phyloP scores from a whole-genome alignment of 257 asterid genomes.

The Solanum verrucosum region DNA sequence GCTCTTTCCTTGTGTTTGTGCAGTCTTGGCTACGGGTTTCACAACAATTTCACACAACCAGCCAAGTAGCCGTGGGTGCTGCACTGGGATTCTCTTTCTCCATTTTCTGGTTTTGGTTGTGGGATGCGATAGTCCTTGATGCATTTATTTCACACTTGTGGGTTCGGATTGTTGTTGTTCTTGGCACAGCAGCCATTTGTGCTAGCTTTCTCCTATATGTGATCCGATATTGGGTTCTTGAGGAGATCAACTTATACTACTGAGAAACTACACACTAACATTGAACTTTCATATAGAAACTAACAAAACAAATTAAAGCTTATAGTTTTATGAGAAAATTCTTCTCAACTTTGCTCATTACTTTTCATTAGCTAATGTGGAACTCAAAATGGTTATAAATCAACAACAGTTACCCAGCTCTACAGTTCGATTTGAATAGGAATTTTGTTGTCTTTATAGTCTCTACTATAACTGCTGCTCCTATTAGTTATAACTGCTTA shows the following conservation, averaged over 20 bases:
- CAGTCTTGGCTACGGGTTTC: constrained; percentile 91
- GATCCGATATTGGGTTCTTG: constrained; percentile 28
- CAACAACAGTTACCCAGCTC: no score
- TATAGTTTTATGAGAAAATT: neutral
- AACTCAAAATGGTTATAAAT: no score
- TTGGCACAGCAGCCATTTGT: constrained; percentile 24
- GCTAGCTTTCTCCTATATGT: constrained; percentile 23
- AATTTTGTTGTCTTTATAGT: no score
- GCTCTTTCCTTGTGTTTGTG: neutral
- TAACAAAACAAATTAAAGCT: neutral
- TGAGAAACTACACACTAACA: neutral
- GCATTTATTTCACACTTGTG: constrained; percentile 31
- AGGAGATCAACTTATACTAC: constrained; percentile 13
- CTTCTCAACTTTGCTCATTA: neutral
- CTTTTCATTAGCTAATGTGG: no score
- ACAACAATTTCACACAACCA: constrained; percentile 58
- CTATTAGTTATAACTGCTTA: no score
- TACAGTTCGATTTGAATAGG: no score
- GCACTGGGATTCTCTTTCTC: constrained; percentile 39
- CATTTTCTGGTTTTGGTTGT: constrained; percentile 56
- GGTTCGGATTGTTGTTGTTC: constrained; percentile 34
- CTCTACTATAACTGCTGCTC: no score
- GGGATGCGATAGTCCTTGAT: constrained; percentile 38
- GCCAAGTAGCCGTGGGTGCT: constrained; percentile 75
- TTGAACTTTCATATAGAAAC: neutral